phyloP scores from a whole-genome alignment of 1,139 yeast species.

The Blastobotrys indianensis region DNA sequence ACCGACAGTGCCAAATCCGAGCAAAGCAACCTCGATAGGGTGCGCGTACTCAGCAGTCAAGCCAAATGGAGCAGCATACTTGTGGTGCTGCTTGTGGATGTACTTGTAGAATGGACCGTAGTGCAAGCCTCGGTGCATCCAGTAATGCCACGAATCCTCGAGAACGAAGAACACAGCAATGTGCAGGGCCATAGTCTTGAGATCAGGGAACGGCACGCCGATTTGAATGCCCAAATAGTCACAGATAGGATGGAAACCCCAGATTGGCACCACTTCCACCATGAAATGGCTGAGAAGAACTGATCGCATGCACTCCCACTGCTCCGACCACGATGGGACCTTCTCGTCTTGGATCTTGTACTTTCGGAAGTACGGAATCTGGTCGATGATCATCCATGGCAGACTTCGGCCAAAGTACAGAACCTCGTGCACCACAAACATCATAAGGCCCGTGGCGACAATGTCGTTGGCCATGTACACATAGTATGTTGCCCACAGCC shows the following conservation, averaged over 20 bases:
- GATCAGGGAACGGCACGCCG: slow-evolving; percentile 73
- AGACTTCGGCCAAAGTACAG: slow-evolving; percentile 82
- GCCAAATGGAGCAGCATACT: slow-evolving; percentile 96
- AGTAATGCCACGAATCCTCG: slow-evolving; percentile 95
- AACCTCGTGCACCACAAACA: slow-evolving; percentile 69
- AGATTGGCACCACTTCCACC: slow-evolving; percentile 91
- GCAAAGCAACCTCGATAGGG: slow-evolving; percentile 81
- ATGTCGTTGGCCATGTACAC: slow-evolving; percentile 69
- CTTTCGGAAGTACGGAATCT: slow-evolving; percentile 65
- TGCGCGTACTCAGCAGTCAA: slow-evolving; percentile 96
- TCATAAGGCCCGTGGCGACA: slow-evolving; percentile 77
- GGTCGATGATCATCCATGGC: slow-evolving; percentile 81
- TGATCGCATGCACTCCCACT: slow-evolving; percentile 84
- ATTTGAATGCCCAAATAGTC: slow-evolving; percentile 66
- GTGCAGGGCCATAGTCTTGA: slow-evolving; percentile 54
- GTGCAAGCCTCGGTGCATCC: slow-evolving; percentile 87
- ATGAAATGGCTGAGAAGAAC: slow-evolving; percentile 81
- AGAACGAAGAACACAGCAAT: slow-evolving; percentile 68
- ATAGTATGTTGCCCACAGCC: slow-evolving; percentile 82
- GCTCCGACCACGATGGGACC: slow-evolving; percentile 72
- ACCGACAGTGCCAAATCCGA: slow-evolving; percentile 90
- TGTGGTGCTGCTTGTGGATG: slow-evolving; percentile 93
- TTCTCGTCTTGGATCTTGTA: slow-evolving; percentile 79
- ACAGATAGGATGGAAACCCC: slow-evolving; percentile 94
- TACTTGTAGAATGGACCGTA: slow-evolving; percentile 81